Conservation (phyloP, 1,284 basidiomycete species). For the Sutorius eximius region DNA sequence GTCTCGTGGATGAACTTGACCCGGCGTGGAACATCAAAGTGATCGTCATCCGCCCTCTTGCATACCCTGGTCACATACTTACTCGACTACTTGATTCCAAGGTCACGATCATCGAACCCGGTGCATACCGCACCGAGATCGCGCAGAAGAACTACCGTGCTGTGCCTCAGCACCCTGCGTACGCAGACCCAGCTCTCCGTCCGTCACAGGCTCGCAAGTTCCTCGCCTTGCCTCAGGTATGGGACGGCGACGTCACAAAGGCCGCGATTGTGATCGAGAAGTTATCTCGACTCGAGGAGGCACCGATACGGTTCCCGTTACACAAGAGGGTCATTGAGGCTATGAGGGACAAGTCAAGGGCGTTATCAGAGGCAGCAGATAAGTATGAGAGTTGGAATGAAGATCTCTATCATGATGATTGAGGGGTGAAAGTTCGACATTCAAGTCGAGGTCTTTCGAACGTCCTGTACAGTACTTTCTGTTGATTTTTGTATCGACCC, state of each 20-base stretch:
- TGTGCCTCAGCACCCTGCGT: constrained; percentile 21
- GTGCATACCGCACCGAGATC: background rate
- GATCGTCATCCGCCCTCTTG: background rate
- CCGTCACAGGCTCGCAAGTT: constrained; percentile 7
- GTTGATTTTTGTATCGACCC: no score
- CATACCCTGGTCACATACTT: background rate
- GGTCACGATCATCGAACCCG: constrained; percentile 20
- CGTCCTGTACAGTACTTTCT: no score
- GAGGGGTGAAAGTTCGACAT: background rate
- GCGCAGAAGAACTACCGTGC: background rate
- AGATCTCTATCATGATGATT: constrained; percentile 19
- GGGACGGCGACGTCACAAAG: constrained; percentile 19
- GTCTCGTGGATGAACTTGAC: constrained; percentile 26
- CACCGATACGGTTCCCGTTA: constrained; percentile 23
- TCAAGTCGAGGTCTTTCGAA: background rate
- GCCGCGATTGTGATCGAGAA: constrained; percentile 20
- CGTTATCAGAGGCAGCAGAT: constrained; percentile 11
- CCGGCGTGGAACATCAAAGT: constrained; percentile 36
- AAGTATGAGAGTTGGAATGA: constrained; percentile 26
- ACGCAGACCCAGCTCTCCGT: constrained; percentile 12
- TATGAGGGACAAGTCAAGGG: constrained; percentile 21
- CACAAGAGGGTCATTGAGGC: constrained; percentile 12
- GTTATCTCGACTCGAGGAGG: constrained; percentile 15
- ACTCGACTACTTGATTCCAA: background rate
- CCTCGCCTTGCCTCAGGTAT: background rate